phyloP scores from a whole-genome alignment of 1,284 basidiomycete genomes.

The Ganoderma leucocontextum region DNA sequence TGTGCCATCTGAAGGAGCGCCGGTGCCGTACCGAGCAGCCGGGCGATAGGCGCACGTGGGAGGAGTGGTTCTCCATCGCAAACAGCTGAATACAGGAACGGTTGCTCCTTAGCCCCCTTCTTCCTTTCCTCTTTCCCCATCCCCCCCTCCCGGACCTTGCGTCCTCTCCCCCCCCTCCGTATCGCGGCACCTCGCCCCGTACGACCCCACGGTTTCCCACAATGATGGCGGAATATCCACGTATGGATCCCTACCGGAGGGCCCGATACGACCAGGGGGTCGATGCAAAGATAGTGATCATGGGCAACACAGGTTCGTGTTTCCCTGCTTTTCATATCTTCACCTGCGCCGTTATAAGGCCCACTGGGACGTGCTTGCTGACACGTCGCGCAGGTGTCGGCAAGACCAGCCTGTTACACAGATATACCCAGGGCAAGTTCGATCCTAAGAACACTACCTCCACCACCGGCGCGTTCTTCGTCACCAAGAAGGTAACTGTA shows the following conservation, averaged over 20 bases:
- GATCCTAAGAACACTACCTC: conserved; percentile 87
- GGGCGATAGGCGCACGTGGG: conserved; percentile 34
- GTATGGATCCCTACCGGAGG: conserved; percentile 68
- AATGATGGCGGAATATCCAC: conserved; percentile 47
- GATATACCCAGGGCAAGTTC: conserved; percentile 93
- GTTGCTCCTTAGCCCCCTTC: conserved; percentile 34
- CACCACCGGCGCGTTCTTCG: conserved; percentile 95
- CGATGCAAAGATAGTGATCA: conserved; percentile 97
- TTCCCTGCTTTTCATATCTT: conserved; percentile 10
- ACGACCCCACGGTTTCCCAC: conserved; percentile 33
- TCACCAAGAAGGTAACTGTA: conserved; percentile 93
- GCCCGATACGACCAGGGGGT: conserved; percentile 81
- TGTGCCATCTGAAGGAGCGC: background rate
- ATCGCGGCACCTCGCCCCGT: conserved; percentile 30
- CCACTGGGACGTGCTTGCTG: background rate
- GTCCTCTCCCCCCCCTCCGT: conserved; percentile 32
- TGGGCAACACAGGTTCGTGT: conserved; percentile 88
- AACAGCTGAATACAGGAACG: conserved; percentile 35
- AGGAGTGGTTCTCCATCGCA: conserved; percentile 35
- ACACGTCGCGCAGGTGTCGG: conserved; percentile 74
- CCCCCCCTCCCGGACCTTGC: conserved; percentile 26
- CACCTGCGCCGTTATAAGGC: conserved; percentile 5
- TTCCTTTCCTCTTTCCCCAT: conserved; percentile 19
- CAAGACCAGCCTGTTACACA: conserved; percentile 93
- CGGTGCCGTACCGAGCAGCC: conserved; percentile 27